Evolutionary conservation across 192 early-diverging fungal species (phyloP), one percentile per base, ranked within the genome.

Genomic region (Podila epicladia): DNA sequence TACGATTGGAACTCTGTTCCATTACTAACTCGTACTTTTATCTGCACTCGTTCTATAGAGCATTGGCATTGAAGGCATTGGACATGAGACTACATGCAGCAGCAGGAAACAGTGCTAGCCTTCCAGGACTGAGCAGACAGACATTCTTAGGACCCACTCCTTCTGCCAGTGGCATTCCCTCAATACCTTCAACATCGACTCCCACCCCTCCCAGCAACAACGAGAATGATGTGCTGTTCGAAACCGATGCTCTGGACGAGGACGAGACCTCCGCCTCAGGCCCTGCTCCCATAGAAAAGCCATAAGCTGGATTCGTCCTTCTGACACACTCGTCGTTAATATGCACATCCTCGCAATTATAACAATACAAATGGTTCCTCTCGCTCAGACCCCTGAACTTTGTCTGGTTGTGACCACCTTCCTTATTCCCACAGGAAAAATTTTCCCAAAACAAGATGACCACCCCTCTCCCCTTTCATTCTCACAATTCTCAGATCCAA

Each of bases 31-130:
- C 17, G 8, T 24, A 24, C 3, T 26, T 55, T 55, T 20, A 11
- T n/a, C 26, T 8, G 9, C 19, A 55, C 41, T 15, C 41, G 13
- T 15, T 53, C 49, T 67, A 12, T 72, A 92, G 91, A 68, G 88
- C 92, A 11, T 63, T 93, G 67, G 92, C 93, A 29, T 78, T 93
- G 32, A 86, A 88, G 74, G 90, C 90, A 49, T 72, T 93, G 58
- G 89, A 93, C 68, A 86, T 87, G 85, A 82, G 88, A 60, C 71
- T 93, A 58, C 82, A 84, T 37, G 74, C 73, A 6, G 75, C 73
- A 22, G 51, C 67, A 49, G 74, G 63, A 20, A 73, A 82, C 41
- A 68, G 37, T 31, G 69, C 69, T 19, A 28, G 53, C 19, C 48
- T 76, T 26, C 57, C 74, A 53, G 74, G 74, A 61, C n/a, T 33